A percentile compares a stretch with the other conserved stretches of the same genome.
phyloP scores from a whole-genome alignment of 108 stramenopile genomes.

The Aureococcus anophagefferens region DNA sequence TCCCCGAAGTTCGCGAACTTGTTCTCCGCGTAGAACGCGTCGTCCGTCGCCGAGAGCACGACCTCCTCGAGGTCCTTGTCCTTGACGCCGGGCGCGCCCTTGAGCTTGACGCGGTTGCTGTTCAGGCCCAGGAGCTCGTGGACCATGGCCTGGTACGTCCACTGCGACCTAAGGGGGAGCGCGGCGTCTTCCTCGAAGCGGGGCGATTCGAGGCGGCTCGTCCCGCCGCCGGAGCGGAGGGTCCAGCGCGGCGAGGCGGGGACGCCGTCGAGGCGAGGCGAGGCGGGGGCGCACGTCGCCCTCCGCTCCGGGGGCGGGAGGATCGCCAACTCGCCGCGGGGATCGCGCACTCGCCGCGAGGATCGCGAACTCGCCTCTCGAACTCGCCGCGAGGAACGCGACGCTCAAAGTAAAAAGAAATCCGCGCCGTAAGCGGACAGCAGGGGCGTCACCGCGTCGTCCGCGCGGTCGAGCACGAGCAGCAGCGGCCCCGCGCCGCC shows the following conservation, averaged over 20 bases:
- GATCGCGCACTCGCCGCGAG: no score
- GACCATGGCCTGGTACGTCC: conserved; percentile 99
- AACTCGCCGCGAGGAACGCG: no score
- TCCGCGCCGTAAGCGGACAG: no score
- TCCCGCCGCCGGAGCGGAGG: no score
- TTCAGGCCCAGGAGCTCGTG: conserved; percentile 95
- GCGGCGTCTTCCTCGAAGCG: conserved; percentile 95
- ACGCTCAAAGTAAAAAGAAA: no score
- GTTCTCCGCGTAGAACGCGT: conserved; percentile 80
- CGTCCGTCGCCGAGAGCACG: conserved; percentile 76
- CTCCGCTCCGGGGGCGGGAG: no score
- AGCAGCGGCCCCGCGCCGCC: conserved; percentile 31
- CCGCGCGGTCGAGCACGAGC: conserved; percentile 86
- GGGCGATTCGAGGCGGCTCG: no score
- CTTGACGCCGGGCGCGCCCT: conserved; percentile 72
- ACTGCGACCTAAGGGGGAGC: conserved; percentile 89
- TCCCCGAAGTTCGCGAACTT: conserved; percentile 94
- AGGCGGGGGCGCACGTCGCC: no score
- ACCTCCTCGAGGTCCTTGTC: conserved; percentile 88
- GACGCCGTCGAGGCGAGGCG: no score
- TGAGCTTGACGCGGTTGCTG: conserved; percentile 85
- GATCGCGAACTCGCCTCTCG: no score
- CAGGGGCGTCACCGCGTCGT: conserved; percentile 97
- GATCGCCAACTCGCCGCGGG: no score
- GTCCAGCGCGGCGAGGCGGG: no score